Conservation (phyloP, 2,329 filamentous ascomycete genomes). For the Ophiostoma perfectum region DNA sequence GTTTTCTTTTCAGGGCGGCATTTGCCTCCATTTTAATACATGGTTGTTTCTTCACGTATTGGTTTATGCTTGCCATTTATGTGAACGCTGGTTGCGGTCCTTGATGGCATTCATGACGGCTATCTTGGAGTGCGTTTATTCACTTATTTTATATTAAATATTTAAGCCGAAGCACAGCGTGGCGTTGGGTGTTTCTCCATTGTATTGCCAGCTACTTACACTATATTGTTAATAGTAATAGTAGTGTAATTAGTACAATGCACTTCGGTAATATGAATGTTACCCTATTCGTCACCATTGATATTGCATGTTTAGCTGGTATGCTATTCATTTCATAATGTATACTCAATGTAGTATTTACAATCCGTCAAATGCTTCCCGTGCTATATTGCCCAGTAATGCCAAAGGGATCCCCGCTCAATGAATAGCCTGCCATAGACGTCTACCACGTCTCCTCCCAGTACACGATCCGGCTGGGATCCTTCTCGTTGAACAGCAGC, state of each 20-base stretch:
- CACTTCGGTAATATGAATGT: too few species aligned
- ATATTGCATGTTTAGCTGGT: too few species aligned
- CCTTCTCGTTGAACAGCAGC: constrained; percentile 24
- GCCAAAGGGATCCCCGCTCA: not conserved
- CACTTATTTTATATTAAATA: too few species aligned
- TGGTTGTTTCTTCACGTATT: not conserved
- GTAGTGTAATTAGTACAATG: too few species aligned
- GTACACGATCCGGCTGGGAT: constrained; percentile 38
- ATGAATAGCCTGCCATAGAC: not conserved
- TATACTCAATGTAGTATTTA: not conserved
- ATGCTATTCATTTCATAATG: too few species aligned
- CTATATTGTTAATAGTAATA: not conserved
- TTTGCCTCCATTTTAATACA: constrained; percentile 3
- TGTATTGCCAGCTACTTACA: not conserved
- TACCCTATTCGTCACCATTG: too few species aligned
- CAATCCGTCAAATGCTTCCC: not conserved
- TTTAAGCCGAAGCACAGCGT: too few species aligned
- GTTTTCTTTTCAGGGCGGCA: not conserved
- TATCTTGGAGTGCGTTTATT: too few species aligned
- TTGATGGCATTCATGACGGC: too few species aligned
- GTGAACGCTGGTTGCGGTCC: too few species aligned
- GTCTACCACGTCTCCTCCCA: constrained; percentile 57
- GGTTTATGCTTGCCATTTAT: not conserved
- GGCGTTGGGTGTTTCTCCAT: too few species aligned
- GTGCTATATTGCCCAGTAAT: not conserved